Evolutionary conservation across 2,329 filamentous ascomycete species (phyloP).

Genomic region (Aspergillus costaricaensis): DNA sequence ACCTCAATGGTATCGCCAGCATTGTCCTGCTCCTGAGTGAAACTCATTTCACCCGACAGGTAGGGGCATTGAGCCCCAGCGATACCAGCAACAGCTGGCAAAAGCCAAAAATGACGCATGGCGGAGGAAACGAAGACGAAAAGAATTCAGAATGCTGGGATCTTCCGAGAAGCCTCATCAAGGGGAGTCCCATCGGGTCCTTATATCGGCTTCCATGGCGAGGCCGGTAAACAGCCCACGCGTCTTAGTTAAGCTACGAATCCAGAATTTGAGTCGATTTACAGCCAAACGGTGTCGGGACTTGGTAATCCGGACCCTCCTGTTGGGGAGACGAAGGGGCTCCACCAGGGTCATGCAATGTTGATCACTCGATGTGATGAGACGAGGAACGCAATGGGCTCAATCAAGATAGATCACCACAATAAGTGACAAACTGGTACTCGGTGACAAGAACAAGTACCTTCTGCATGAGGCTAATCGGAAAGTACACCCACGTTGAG

Average conservation of each 20-base stretch:
- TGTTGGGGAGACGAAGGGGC: not conserved
- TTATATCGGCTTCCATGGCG: not conserved
- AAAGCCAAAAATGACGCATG: slow-evolving; percentile 8
- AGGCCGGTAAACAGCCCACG: not conserved
- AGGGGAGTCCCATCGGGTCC: too few species aligned
- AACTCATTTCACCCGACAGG: slow-evolving; percentile 4
- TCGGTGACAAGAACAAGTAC: not conserved
- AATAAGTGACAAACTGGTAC: not conserved
- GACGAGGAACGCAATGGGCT: not conserved
- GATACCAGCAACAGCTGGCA: slow-evolving; percentile 3
- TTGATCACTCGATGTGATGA: not conserved
- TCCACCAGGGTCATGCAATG: slow-evolving; percentile 5
- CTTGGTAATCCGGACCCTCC: not conserved
- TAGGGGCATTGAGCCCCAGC: slow-evolving; percentile 7
- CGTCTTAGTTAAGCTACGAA: slow-evolving; percentile 5
- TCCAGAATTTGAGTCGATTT: not conserved
- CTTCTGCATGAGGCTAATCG: not conserved
- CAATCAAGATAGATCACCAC: not conserved
- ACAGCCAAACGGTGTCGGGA: not conserved
- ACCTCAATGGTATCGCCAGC: slow-evolving; percentile 25
- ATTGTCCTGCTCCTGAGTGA: slow-evolving; percentile 3
- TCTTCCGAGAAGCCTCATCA: too few species aligned
- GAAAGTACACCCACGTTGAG: not conserved
- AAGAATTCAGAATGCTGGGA: too few species aligned
- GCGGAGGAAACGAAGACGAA: not conserved